A percentile compares a stretch with the other conserved stretches of the same genome.
These are phyloP conservation scores for Calonectria leucothoes DNA, from an alignment of 2,329 filamentous ascomycete genomes.

Conservation along the genomic window DNA sequence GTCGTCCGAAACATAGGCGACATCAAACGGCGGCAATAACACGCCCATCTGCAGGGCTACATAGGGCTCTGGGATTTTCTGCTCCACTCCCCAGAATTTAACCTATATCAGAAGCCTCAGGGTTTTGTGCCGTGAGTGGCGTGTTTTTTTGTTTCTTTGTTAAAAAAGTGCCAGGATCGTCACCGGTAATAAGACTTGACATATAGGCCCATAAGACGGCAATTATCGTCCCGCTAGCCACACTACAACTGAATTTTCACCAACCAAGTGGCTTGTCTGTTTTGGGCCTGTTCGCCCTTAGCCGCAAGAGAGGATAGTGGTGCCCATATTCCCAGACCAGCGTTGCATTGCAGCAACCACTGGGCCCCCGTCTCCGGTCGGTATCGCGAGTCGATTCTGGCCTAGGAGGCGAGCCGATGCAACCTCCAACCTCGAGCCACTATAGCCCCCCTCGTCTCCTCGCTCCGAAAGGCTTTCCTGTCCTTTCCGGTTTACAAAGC, in stretches of 20 bases:
- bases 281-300: constrained; percentile 30
- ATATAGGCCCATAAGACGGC: constrained; percentile 44
- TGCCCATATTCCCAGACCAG: constrained; percentile 31
- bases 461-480: neutral
- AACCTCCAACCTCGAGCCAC: constrained; percentile 30
- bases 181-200: constrained; percentile 36
- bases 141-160: constrained; percentile 25
- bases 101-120: constrained; percentile 19
- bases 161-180: constrained; percentile 20
- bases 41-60: constrained; percentile 4
- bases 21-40: neutral
- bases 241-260: constrained; percentile 28
- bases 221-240: constrained; percentile 39
- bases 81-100: constrained; percentile 27
- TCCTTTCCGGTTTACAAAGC: constrained; percentile 36
- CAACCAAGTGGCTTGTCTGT: constrained; percentile 41
- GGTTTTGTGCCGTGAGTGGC: constrained; percentile 20
- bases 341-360: constrained; percentile 39
- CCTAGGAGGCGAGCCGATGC: constrained; percentile 34
- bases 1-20: constrained; percentile 11
- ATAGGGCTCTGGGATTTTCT: constrained; percentile 7
- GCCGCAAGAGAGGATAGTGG: constrained; percentile 31
- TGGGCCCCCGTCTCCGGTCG: constrained; percentile 20
- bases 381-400: constrained; percentile 25
- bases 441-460: constrained; percentile 35